phyloP scores from a whole-genome alignment of 371 early-diverging fungal species.

The Rhizopus microsporus region DNA sequence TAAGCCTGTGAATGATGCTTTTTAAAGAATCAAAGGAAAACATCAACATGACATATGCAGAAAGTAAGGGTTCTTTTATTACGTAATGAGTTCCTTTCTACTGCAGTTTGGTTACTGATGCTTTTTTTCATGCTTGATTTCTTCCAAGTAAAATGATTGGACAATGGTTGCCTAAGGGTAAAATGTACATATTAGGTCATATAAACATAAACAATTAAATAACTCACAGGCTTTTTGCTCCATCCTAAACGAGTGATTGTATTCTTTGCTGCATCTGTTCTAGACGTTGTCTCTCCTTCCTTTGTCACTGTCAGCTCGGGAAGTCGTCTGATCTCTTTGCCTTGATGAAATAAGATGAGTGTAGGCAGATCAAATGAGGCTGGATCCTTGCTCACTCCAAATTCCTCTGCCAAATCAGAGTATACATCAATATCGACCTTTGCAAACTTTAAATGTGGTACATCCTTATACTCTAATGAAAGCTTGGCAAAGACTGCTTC shows the following conservation, averaged over 20 bases:
- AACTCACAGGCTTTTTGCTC: slow-evolving; percentile 49
- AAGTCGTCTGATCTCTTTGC: slow-evolving; percentile 39
- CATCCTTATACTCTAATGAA: slow-evolving; percentile 37
- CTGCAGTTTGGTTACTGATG: not conserved
- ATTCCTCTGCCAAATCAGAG: slow-evolving; percentile 44
- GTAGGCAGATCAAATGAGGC: slow-evolving; percentile 56
- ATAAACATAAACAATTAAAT: not conserved
- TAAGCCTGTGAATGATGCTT: too few species aligned
- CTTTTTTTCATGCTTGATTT: slow-evolving; percentile 29
- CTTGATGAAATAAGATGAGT: slow-evolving; percentile 44
- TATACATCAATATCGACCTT: slow-evolving; percentile 48
- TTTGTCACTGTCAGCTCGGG: slow-evolving; percentile 42
- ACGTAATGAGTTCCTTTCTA: not conserved
- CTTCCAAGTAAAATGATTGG: slow-evolving; percentile 41
- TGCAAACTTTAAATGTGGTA: slow-evolving; percentile 45
- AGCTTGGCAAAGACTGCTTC: slow-evolving; percentile 51
- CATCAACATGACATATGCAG: too few species aligned
- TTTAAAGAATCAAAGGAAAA: too few species aligned
- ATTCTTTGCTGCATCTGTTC: slow-evolving; percentile 40
- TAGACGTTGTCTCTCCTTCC: slow-evolving; percentile 20
- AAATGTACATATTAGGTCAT: not conserved
- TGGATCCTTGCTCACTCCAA: slow-evolving; percentile 48
- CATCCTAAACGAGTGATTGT: slow-evolving; percentile 53
- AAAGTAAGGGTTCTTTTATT: too few species aligned
- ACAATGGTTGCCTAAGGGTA: slow-evolving; percentile 40